These are phyloP conservation scores for Phellopilus nigrolimitatus DNA, from an alignment of 1,284 basidiomycete genomes.

Conservation along the genomic window DNA sequence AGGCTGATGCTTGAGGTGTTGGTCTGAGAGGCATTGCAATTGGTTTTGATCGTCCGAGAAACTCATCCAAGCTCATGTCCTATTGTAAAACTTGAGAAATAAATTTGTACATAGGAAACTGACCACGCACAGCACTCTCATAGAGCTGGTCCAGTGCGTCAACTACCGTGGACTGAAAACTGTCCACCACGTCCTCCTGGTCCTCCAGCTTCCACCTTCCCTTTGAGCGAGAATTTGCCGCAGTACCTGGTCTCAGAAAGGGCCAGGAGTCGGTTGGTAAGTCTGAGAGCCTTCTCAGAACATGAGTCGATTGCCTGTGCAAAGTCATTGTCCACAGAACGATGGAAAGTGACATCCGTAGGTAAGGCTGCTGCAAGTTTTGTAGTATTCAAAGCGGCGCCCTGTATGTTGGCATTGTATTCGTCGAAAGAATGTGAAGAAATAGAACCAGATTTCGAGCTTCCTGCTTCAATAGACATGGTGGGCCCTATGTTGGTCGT, in stretches of 20 bases:
- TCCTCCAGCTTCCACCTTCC: conserved; percentile 48
- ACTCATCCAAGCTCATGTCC: conserved; percentile 82
- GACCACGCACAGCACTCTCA: conserved; percentile 69
- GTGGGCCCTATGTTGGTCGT: too few species aligned
- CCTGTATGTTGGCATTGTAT: conserved; percentile 51
- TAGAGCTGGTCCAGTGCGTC: conserved; percentile 82
- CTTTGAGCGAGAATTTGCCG: conserved; percentile 37
- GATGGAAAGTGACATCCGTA: conserved; percentile 75
- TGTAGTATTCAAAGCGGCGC: conserved; percentile 54
- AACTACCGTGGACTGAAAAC: conserved; percentile 73
- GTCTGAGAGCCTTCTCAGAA: conserved; percentile 52
- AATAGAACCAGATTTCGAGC: conserved; percentile 13
- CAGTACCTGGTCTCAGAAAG: conserved; percentile 40
- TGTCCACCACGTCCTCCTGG: conserved; percentile 79
- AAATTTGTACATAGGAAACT: neutral
- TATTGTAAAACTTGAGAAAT: conserved; percentile 28
- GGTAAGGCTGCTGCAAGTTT: conserved; percentile 56
- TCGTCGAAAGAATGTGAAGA: conserved; percentile 30
- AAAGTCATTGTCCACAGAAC: conserved; percentile 73
- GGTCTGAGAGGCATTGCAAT: conserved; percentile 51
- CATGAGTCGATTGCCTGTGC: conserved; percentile 62
- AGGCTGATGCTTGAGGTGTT: conserved; percentile 10
- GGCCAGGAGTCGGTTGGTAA: conserved; percentile 61
- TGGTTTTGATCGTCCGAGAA: conserved; percentile 65
- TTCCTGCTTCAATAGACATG: conserved; percentile 17